Evolutionary conservation across 1,284 basidiomycete species (phyloP).

Genomic region (Cutaneotrichosporon mucoides): DNA sequence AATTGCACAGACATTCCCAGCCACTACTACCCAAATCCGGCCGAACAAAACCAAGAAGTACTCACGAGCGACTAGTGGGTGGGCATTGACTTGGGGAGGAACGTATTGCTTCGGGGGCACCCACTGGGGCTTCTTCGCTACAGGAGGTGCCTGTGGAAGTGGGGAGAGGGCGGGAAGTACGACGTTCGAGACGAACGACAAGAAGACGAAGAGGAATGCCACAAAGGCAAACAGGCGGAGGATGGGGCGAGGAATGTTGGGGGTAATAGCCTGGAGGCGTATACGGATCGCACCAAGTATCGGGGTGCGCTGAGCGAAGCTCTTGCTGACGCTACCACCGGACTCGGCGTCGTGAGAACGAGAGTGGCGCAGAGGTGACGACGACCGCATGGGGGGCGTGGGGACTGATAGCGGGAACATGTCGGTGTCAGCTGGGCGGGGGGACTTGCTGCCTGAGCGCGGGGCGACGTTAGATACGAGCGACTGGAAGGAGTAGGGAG

Average conservation of each 20-base stretch:
- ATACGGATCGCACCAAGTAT: neutral
- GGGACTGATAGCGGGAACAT: slow-evolving; percentile 19
- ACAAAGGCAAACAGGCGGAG: slow-evolving; percentile 32
- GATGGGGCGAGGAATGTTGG: slow-evolving; percentile 32
- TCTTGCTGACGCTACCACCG: neutral
- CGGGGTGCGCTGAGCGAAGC: neutral
- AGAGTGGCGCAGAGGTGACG: slow-evolving; percentile 18
- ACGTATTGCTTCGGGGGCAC: neutral
- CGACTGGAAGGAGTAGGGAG: neutral
- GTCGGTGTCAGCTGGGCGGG: slow-evolving; percentile 2
- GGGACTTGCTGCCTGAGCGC: neutral
- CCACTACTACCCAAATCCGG: neutral
- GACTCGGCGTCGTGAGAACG: neutral
- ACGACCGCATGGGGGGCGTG: neutral
- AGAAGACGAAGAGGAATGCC: slow-evolving; percentile 23
- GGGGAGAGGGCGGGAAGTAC: slow-evolving; percentile 6
- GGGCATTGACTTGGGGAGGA: slow-evolving; percentile 4
- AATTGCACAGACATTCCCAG: too few relatives aligned
- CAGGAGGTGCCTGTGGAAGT: slow-evolving; percentile 13
- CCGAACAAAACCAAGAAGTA: neutral
- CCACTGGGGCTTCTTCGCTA: slow-evolving; percentile 18
- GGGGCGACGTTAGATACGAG: neutral
- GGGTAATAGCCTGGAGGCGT: neutral
- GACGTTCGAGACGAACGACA: slow-evolving; percentile 22
- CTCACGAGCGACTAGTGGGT: slow-evolving; percentile 16